Percentiles rank a stretch among this genome's conserved stretches.
Conservation (phyloP, 306 rosid genomes). For the Benincasa hispida region DNA sequence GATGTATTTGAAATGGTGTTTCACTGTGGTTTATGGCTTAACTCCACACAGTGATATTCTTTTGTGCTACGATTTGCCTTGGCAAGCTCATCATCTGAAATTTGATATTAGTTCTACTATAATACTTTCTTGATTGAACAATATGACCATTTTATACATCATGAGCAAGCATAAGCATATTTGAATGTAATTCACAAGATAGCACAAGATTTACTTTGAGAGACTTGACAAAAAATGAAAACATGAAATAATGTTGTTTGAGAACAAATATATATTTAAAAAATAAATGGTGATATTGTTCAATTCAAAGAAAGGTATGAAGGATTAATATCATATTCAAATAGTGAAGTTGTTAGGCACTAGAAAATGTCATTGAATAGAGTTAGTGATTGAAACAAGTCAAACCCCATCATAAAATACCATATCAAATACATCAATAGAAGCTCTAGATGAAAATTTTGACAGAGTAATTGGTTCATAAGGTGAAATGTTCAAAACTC, state of each 20-base stretch:
- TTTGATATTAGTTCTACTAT: slow-evolving; percentile 41
- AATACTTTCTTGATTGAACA: slow-evolving; percentile 53
- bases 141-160: slow-evolving; percentile 50
- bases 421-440: too few relatives aligned
- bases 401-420: too few relatives aligned
- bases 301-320: background rate
- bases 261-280: slow-evolving; percentile 73
- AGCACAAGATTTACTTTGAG: background rate
- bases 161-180: slow-evolving; percentile 26
- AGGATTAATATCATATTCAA: slow-evolving; percentile 38
- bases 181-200: background rate
- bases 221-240: background rate
- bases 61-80: slow-evolving; percentile 72
- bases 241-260: slow-evolving; percentile 2
- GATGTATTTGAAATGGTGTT: slow-evolving; percentile 28
- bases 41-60: slow-evolving; percentile 52
- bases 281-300: too few relatives aligned
- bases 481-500: too few relatives aligned
- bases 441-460: too few relatives aligned
- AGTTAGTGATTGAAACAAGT: too few relatives aligned
- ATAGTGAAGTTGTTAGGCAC: slow-evolving; percentile 52
- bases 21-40: slow-evolving; percentile 21
- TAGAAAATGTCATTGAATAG: too few relatives aligned
- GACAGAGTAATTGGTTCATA: too few relatives aligned
- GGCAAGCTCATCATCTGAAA: slow-evolving; percentile 43